Base-by-base conservation (phyloP, 2,329 filamentous ascomycete species). In the Fusarium goolgardi region DNA sequence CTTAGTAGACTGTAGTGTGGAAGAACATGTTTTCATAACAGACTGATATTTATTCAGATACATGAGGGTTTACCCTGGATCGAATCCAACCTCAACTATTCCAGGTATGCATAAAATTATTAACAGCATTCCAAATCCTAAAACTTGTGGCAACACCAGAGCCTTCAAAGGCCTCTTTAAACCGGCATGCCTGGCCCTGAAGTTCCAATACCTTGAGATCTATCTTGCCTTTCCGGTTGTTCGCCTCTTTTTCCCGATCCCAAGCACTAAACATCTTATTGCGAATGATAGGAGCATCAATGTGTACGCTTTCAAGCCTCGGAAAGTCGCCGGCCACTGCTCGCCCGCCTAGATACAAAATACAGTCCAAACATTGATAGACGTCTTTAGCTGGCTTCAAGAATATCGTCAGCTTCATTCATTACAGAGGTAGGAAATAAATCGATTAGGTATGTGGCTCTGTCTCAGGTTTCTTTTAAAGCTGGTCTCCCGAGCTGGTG, bases 331-430 rank as follows among this genome's bases (percentile, higher is more conserved):
- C 6, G 8, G 27, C 13, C 2, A 18, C 27, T 5, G 5, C n/a
- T 3, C 44, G 27, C 4, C 16, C 3, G 2, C 27, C 44, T 3
- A 46, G 4, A 21, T 21, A 20, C n/a, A 31, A 15, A 4, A 46
- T 18, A 5, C 44, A 46, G 2, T 9, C 15, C 20, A 8, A 16
- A 21, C 44, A 46, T 46, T 2, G n/a, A 20, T 31, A 7, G 5
- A 2, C 3, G 5, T 2, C 0, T 4, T 0, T 11, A 8, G 0
- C 6, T n/a, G 35, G n/a, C 0, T 13, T 39, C n/a, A n/a, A 21
- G 2, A 20, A 21, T 7, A 46, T 18, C 20, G 3, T 31, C 1
- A 46, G 11, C 0, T 18, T 16, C 25, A 4, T 18, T 16, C 25
- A 4, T 10, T 4, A 46, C 27, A 2, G 44, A 31, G 7, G 6